Conservation (phyloP, 805 yeast species). For the Gaillardinia entomophila region DNA sequence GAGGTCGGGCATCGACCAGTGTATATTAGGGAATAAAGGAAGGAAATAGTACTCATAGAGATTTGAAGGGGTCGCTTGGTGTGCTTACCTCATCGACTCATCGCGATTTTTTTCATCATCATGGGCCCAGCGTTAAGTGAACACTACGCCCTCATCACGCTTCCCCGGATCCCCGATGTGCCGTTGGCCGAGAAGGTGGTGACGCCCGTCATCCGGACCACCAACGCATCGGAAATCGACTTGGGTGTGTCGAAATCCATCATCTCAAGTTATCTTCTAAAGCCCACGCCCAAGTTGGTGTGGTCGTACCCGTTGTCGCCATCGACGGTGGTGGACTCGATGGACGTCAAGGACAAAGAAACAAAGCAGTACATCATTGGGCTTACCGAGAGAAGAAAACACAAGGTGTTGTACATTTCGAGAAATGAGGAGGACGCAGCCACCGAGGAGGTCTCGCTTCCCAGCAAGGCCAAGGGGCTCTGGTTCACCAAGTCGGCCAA, state of each 20-base stretch:
- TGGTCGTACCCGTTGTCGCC: constrained; percentile 55
- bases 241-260: constrained; percentile 51
- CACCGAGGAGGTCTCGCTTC: constrained; percentile 6
- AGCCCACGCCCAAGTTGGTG: constrained; percentile 51
- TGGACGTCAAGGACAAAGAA: constrained; percentile 22
- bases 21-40: not conserved
- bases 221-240: constrained; percentile 34
- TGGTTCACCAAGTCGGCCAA: constrained; percentile 5
- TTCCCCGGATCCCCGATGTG: constrained; percentile 29
- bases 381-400: constrained; percentile 27
- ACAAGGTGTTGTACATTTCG: constrained; percentile 30
- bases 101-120: not conserved
- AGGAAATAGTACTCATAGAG: not conserved
- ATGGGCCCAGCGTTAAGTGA: constrained; percentile 16
- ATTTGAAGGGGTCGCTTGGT: not conserved
- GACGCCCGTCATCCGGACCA: constrained; percentile 12
- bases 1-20: not conserved
- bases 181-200: constrained; percentile 16
- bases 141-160: constrained; percentile 24
- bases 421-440: constrained; percentile 12
- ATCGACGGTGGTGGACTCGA: constrained; percentile 33
- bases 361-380: constrained; percentile 27
- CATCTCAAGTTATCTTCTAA: constrained; percentile 45
- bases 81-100: not conserved
- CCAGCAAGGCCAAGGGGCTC: constrained; percentile 3